These are phyloP conservation scores for Neurospora sp. DNA, from an alignment of 2,329 filamentous ascomycete genomes.

Conservation along the genomic window DNA sequence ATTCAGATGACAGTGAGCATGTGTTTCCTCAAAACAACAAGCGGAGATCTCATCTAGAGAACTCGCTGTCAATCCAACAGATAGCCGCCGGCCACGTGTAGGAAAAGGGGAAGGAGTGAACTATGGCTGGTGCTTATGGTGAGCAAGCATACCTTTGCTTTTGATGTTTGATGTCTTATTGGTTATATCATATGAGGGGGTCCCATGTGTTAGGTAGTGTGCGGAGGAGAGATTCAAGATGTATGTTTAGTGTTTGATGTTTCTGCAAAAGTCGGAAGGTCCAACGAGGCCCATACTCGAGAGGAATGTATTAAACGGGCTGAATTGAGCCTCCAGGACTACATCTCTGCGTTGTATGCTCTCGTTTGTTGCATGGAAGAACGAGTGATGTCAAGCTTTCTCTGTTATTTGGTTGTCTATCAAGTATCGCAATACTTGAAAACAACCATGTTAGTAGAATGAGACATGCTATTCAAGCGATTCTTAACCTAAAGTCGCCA, in stretches of 20 bases:
- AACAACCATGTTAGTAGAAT: neutral
- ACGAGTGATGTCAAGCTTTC: neutral
- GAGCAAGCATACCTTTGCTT: neutral
- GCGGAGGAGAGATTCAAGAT: neutral
- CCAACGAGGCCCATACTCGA: neutral
- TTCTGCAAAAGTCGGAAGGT: neutral
- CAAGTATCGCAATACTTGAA: neutral
- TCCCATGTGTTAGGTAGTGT: neutral
- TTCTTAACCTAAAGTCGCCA: neutral
- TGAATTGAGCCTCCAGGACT: neutral
- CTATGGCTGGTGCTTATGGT: neutral
- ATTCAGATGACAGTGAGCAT: neutral
- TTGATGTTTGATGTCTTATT: neutral
- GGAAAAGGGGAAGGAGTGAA: neutral
- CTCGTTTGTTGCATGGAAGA: slow-evolving; percentile 9
- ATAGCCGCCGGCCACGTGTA: neutral
- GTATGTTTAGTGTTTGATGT: neutral
- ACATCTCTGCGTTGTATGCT: slow-evolving; percentile 14
- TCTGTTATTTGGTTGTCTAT: neutral
- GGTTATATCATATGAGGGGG: neutral
- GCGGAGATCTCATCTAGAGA: neutral
- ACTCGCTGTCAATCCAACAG: neutral
- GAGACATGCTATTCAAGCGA: neutral
- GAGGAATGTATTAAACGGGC: neutral
- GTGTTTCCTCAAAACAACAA: neutral